Conservation (phyloP, 2,329 filamentous ascomycete genomes). For the Rugonectria rugulosa region DNA sequence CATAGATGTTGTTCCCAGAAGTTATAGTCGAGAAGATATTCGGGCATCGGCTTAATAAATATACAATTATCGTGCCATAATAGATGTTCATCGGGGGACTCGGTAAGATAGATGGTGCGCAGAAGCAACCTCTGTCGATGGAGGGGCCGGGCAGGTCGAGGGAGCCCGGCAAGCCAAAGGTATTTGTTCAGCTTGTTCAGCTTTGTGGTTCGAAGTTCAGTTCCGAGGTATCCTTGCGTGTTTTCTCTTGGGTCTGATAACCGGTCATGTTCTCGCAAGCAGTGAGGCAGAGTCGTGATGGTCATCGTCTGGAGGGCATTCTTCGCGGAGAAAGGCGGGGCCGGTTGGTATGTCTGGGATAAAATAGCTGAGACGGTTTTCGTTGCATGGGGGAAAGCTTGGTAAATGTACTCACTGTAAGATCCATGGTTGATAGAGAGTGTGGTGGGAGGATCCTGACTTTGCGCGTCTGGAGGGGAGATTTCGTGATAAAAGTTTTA, state of each 20-base stretch:
- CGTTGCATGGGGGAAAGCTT: neutral
- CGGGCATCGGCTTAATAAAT: conserved; percentile 17
- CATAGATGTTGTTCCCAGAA: conserved; percentile 12
- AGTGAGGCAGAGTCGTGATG: neutral
- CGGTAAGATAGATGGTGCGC: conserved; percentile 16
- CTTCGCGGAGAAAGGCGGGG: neutral
- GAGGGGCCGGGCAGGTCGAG: conserved; percentile 13
- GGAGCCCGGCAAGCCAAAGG: conserved; percentile 23
- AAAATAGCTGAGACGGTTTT: neutral
- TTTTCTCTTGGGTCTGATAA: neutral
- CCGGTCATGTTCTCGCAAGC: neutral
- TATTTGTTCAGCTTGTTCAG: conserved; percentile 1
- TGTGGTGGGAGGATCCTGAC: neutral
- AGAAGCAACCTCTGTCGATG: conserved; percentile 14
- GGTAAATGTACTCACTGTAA: neutral
- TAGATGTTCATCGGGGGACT: conserved; percentile 16
- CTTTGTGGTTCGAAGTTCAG: neutral
- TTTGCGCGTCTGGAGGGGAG: neutral
- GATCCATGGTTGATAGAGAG: neutral
- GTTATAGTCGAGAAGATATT: conserved; percentile 13
- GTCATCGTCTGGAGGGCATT: neutral
- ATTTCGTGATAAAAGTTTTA: neutral
- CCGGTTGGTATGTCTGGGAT: neutral
- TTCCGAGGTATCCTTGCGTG: neutral
- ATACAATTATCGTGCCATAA: conserved; percentile 18